Base-by-base conservation (phyloP, 106 monocot species). In the Platanthera guangdongensis region DNA sequence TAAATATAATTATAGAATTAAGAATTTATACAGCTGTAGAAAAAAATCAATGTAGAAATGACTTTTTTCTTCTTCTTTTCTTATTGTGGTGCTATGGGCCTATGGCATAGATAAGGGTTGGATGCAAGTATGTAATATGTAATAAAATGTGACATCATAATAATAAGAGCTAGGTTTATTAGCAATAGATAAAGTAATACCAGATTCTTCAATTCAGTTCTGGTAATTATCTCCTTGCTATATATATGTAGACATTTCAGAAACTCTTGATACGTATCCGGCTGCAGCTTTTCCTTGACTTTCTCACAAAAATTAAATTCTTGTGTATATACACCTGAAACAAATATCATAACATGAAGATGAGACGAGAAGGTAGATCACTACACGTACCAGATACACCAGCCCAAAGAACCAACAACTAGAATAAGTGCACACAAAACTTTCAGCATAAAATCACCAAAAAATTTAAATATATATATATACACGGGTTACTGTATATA, bases 221-320 rank as follows among this genome's bases (percentile, higher is more conserved):
- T 86, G 52, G 63, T 90, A 67, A 99, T 99, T 75, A 99, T 94
- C 79, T 94, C 99, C 54, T 99, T 83, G 82, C 86, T 92, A 79
- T 87, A 94, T 52, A 99, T 99, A 75, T 92, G 75, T 83, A 99
- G 92, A 78, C 94, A 94, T 90, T 92, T 99, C 86, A 99, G 82
- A 48, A 99, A 99, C 80, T 99, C 99, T 75, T 99, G 94, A 75
- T 99, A 99, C 52, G 90, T 87, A 18, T 87, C 89, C 53, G 86
- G 57, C 72, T 92, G 83, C 78, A 99, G 64, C 76, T 88, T 94
- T 77, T 92, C 94, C 86, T 94, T 99, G 60, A 99, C 94, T 80
- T 86, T 99, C 82, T 99, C 99, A 73, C 86, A 94, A 55, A 88
- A 99, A 78, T 78, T 86, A 53, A 94, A 85, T 74, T 99, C 99